Evolutionary conservation across 129 eudicot species (phyloP), one percentile per base, ranked within the genome.

Genomic region (Gnaphalium uliginosum): DNA sequence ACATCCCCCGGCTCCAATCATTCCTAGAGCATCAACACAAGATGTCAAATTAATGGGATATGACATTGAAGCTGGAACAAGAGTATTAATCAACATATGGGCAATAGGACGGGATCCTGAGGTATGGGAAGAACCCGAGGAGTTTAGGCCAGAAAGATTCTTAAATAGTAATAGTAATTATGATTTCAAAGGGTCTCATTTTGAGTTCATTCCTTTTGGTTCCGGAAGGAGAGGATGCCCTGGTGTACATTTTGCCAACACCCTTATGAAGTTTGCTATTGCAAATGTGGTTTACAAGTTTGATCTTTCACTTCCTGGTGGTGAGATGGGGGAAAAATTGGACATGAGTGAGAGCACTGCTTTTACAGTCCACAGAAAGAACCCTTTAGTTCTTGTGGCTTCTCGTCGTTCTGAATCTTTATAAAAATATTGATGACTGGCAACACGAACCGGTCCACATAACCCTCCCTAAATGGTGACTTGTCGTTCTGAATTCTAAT

Each of bases 51-150:
- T 59, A 59, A 24, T 59, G 65, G 65, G 33, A 21, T 58, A 58
- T 23, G 30, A 59, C 30, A 59, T 59, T 59, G 30, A 59, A 59
- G 15, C 30, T 0, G 30, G 60, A 59, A 59, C 65, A 59, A 59
- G 65, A 24, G 33, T 59, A 59, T 59, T 59, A 14, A 24, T 59
- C 30, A 59, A 59, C 17, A 5, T 59, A 6, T 59, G 65, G 65
- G 65, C 65, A 59, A 22, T 59, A 59, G 65, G 65, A 59, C 65
- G 30, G 19, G 65, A 59, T 59, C 65, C 65, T 59, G 15, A n/a
- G 3, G 15, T 59, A 59, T 59, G 65, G 65, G 30, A 59, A 59
- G 33, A 23, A 59, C 65, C 65, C 11, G 30, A 59, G 32, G 65
- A 59, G 65, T 59, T 59, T 11, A 59, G 5, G 32, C 65, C 65